These are phyloP conservation scores for Curvularia lunata DNA, from an alignment of 2,329 filamentous ascomycete species.

Conservation along the genomic window DNA sequence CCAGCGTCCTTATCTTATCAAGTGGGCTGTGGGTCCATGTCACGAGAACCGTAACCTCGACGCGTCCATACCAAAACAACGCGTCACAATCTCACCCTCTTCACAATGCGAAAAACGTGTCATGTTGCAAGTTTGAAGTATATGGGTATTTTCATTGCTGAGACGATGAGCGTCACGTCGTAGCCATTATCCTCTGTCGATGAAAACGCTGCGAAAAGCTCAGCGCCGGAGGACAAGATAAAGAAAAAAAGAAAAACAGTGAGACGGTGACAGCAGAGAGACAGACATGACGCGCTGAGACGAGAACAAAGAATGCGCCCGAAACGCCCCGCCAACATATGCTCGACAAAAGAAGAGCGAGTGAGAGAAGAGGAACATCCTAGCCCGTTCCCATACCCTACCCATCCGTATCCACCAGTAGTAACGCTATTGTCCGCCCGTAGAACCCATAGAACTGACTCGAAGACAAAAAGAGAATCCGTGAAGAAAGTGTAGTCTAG, in stretches of 20 bases:
- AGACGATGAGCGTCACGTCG: constrained; percentile 11
- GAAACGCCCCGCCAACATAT: constrained; percentile 35
- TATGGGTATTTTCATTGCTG: constrained; percentile 4
- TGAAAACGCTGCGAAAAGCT: background rate
- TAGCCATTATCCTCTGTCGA: background rate
- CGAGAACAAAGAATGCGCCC: constrained; percentile 14
- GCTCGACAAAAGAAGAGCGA: constrained; percentile 11
- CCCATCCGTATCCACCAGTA: constrained; percentile 5
- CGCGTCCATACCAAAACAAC: constrained; percentile 7
- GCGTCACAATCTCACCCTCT: background rate
- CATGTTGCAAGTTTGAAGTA: background rate
- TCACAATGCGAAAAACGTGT: background rate
- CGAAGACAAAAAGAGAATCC: constrained; percentile 26
- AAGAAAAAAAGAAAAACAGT: background rate
- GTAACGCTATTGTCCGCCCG: constrained; percentile 13
- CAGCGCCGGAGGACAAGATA: background rate
- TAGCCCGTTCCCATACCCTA: background rate
- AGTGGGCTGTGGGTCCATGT: background rate
- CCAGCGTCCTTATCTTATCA: background rate
- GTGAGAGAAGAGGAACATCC: constrained; percentile 25
- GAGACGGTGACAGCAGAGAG: background rate
- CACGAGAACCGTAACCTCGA: constrained; percentile 2
- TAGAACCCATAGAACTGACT: constrained; percentile 21
- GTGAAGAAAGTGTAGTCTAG: constrained; percentile 18
- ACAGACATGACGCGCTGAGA: background rate